phyloP scores from a whole-genome alignment of 2,329 filamentous ascomycete genomes.

The Aspergillus sp. region DNA sequence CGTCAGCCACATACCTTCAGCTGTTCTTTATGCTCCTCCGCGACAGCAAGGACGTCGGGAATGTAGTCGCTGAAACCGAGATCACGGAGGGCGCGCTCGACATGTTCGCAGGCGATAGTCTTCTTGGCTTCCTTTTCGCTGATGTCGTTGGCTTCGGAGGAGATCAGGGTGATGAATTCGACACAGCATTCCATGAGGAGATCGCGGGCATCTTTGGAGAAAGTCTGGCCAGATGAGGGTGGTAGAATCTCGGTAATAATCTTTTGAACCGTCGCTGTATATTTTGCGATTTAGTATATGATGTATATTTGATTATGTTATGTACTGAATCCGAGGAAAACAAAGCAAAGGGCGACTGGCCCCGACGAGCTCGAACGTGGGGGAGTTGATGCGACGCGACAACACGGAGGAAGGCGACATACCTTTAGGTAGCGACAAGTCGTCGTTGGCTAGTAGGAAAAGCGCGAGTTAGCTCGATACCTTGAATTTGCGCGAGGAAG shows the following conservation, averaged over 20 bases:
- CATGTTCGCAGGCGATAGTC: constrained; percentile 97
- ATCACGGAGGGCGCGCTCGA: constrained; percentile 89
- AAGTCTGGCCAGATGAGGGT: constrained; percentile 73
- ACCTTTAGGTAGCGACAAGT: constrained; percentile 63
- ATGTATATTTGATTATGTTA: neutral
- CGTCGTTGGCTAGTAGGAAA: constrained; percentile 52
- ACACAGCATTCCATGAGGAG: constrained; percentile 97
- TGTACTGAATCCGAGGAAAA: neutral
- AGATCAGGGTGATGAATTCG: constrained; percentile 97
- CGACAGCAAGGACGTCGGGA: constrained; percentile 79
- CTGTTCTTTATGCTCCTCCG: constrained; percentile 86
- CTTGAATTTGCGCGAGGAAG: constrained; percentile 13
- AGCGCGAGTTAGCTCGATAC: constrained; percentile 22
- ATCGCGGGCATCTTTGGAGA: constrained; percentile 93
- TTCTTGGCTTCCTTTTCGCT: constrained; percentile 99
- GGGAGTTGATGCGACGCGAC: neutral
- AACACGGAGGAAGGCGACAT: constrained; percentile 11
- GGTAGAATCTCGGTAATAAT: constrained; percentile 95
- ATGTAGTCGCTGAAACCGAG: constrained; percentile 94
- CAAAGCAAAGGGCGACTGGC: neutral
- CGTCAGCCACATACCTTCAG: constrained; percentile 69
- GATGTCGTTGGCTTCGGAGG: constrained; percentile 98
- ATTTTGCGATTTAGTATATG: constrained; percentile 9
- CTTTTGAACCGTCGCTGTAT: constrained; percentile 67
- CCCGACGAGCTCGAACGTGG: neutral